Base-by-base conservation (phyloP, 768 basidiomycete genomes). In the Termitomyces sp. region DNA sequence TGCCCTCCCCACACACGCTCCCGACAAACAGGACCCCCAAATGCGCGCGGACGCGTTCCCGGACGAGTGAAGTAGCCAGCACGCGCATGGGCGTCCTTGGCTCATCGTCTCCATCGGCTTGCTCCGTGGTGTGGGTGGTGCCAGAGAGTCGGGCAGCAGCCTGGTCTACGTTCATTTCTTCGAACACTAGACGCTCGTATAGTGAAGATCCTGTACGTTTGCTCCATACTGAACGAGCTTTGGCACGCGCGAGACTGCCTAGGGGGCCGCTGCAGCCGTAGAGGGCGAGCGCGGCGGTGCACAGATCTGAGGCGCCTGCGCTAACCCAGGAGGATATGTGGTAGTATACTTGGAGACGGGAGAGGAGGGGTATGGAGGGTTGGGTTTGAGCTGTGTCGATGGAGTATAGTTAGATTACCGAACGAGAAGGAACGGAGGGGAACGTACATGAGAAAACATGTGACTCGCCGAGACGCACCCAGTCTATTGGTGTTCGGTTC, bases 271-370 rank as follows among this genome's bases (percentile, higher is more conserved):
- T 52, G 3, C 66, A 66, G 35, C 65, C 75, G n/a, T 77, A 76
- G 13, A 85, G 69, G 46, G 85, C 76, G 20, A 91, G 74, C 0
- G 89, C 82, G 32, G 88, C 78, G 0, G 88, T 88, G 5, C 79
- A 78, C 22, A 86, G 72, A 56, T 88, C 82, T 16, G 76, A 74
- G 3, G 83, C 73, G 2, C 79, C 73, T 0, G 77, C 71, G 32
- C 74, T 70, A 54, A 76, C 75, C 55, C 74, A 73, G 42, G 74
- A 75, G 4, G 79, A 77, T 64, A 87, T 78, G 60, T 78, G 73
- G 65, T 81, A 78, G 75, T 84, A 90, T 8, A 84, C 82, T 64
- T 84, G 84, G 39, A 82, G 66, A 40, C 84, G 81, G 8, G 81
- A 75, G 55, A 71, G 68, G 20, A 77, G 50, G 13, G 75, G 71